Percentiles rank a stretch among this genome's conserved stretches.
phyloP scores from a whole-genome alignment of 1,284 basidiomycete species.

The Melampsora larici-populina region DNA sequence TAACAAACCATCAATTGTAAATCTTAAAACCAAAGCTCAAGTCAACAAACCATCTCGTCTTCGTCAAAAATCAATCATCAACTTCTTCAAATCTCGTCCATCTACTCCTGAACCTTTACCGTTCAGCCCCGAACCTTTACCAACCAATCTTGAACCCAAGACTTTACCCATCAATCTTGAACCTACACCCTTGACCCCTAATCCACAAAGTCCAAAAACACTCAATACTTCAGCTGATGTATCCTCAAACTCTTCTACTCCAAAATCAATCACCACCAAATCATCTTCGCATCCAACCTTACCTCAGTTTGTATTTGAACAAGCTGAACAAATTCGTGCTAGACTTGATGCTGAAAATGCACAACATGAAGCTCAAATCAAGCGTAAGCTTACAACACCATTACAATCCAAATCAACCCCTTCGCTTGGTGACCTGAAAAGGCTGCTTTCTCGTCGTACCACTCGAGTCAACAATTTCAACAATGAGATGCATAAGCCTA shows the following conservation, averaged over 20 bases:
- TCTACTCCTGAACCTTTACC: background rate
- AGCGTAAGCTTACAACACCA: background rate
- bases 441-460: background rate
- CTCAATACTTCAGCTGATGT: background rate
- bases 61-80: slow-evolving; percentile 1
- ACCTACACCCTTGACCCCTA: background rate
- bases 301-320: slow-evolving; percentile 34
- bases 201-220: background rate
- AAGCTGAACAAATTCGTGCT: slow-evolving; percentile 23
- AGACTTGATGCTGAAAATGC: background rate
- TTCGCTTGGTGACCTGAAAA: background rate
- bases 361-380: background rate
- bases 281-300: background rate
- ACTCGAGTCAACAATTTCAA: background rate
- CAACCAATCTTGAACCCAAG: background rate
- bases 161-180: background rate
- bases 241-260: background rate
- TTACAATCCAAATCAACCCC: background rate
- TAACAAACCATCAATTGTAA: background rate
- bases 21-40: background rate
- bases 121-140: background rate
- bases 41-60: background rate
- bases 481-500: slow-evolving; percentile 1
- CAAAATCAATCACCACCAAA: background rate
- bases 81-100: background rate